These are phyloP conservation scores for Eimeria brunetti DNA, from an alignment of 169 alveolate genomes.

Conservation along the genomic window DNA sequence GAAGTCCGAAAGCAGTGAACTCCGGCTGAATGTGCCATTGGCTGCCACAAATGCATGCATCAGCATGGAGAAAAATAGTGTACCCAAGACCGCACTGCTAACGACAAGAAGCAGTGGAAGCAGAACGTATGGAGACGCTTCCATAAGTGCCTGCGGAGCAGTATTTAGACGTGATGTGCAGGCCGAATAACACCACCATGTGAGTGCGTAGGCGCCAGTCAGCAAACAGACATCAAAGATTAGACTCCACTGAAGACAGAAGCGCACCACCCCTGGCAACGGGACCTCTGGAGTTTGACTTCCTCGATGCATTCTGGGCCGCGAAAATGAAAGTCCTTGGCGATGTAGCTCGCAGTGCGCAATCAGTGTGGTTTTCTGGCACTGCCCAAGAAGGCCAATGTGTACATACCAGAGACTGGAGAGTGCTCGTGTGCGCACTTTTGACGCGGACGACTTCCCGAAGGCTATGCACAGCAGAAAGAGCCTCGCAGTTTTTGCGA, in stretches of 20 bases:
- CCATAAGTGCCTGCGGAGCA: slow-evolving; percentile 63
- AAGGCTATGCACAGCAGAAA: slow-evolving; percentile 70
- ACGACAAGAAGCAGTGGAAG: slow-evolving; percentile 57
- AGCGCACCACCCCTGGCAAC: background rate
- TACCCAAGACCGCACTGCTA: slow-evolving; percentile 56
- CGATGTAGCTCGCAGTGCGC: background rate
- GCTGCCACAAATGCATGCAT: slow-evolving; percentile 80
- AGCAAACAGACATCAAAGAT: background rate
- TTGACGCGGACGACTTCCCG: slow-evolving; percentile 73
- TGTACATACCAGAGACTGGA: slow-evolving; percentile 57
- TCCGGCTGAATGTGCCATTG: slow-evolving; percentile 67
- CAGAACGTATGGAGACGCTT: slow-evolving; percentile 46
- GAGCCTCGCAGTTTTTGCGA: slow-evolving; percentile 67
- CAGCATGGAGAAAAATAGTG: slow-evolving; percentile 65
- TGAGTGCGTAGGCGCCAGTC: slow-evolving; percentile 24
- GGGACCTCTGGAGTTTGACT: background rate
- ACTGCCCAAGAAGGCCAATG: background rate
- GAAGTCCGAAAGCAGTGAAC: slow-evolving; percentile 40
- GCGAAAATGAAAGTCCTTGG: background rate
- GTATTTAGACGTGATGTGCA: slow-evolving; percentile 47
- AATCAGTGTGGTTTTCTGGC: background rate
- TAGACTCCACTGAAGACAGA: slow-evolving; percentile 42
- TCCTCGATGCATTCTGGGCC: background rate
- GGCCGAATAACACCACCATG: slow-evolving; percentile 65
- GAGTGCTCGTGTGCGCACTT: slow-evolving; percentile 72